These are phyloP conservation scores for Cetraspora pellucida DNA, from an alignment of 192 early-diverging fungal genomes.

Conservation along the genomic window DNA sequence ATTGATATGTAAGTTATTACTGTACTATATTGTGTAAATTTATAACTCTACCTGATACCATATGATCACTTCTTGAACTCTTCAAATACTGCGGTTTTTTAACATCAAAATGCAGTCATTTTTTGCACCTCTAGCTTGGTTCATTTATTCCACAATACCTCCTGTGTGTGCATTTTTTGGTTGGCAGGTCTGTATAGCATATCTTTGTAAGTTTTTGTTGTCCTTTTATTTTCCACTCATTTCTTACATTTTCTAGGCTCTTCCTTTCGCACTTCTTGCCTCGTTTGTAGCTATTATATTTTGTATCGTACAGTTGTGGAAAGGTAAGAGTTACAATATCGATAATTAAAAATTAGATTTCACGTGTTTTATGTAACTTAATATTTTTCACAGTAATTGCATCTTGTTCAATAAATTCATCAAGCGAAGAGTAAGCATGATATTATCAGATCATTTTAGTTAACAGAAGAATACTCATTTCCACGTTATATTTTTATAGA, in stretches of 20 bases:
- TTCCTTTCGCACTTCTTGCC: background rate
- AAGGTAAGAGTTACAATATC: background rate
- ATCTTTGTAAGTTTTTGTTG: background rate
- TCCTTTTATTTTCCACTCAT: background rate
- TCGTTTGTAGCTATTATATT: background rate
- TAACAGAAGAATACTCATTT: background rate
- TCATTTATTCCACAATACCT: background rate
- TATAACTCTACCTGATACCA: too few relatives aligned
- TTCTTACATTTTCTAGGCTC: background rate
- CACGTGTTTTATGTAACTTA: background rate
- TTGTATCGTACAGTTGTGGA: background rate
- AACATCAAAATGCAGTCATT: background rate
- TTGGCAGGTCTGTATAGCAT: constrained; percentile 11
- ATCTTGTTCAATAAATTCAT: background rate
- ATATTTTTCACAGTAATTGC: background rate
- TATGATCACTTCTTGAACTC: too few relatives aligned
- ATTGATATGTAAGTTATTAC: too few relatives aligned
- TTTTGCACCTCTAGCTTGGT: background rate
- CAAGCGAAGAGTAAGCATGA: background rate
- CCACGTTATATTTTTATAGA: constrained; percentile 4
- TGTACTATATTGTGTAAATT: too few relatives aligned
- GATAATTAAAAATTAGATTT: constrained; percentile 21
- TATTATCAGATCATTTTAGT: background rate
- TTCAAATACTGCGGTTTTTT: too few relatives aligned
- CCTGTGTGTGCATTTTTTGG: background rate